Base-by-base conservation (phyloP, 1,139 yeast genomes). In the Blastobotrys capitulatus region DNA sequence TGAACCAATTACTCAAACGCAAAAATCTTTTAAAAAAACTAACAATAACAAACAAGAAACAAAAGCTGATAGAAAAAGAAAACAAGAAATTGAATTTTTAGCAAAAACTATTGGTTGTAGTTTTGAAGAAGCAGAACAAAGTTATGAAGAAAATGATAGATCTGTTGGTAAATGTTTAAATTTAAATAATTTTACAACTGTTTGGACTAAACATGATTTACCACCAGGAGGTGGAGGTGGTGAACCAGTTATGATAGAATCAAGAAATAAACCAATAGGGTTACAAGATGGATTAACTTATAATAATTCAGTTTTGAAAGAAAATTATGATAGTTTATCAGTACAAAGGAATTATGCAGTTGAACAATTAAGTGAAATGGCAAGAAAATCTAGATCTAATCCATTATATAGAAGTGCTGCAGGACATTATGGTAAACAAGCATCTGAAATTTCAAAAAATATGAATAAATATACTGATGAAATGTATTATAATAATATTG, bases 361-460 rank as follows among this genome's bases (percentile, higher is more conserved):
- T 2, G 31, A 29, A 2, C 46, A 49, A 38, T 22, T 49, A 31
- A 44, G 47, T 13, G 57, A 56, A 26, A 55, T 60, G 48, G 51
- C 26, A 43, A 51, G 57, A 19, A 57, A 57, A 44, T 51, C 59
- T 32, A 54, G 52, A 29, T 57, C 64, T 6, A 56, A 61, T 35
- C 64, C 60, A 8, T 53, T 61, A 34, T 57, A 53, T 35, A 54
- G 62, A 15, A 55, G 57, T 35, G 64, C 63, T 3, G 62, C 61
- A 1, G 59, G 63, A 10, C 53, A 58, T 34, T 62, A 61, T 42
- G 54, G 63, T 10, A 50, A 52, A 26, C 50, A 51, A 27, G 63
- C 64, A 6, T 19, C 31, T n/a, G 37, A 39, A 9, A 16, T 38
- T 7, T 26, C 39, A 2, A 15, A 18, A 5, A 29, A 46, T 10